Evolutionary conservation across 371 early-diverging fungal species (phyloP).

Genomic region (Mucor mucedo): DNA sequence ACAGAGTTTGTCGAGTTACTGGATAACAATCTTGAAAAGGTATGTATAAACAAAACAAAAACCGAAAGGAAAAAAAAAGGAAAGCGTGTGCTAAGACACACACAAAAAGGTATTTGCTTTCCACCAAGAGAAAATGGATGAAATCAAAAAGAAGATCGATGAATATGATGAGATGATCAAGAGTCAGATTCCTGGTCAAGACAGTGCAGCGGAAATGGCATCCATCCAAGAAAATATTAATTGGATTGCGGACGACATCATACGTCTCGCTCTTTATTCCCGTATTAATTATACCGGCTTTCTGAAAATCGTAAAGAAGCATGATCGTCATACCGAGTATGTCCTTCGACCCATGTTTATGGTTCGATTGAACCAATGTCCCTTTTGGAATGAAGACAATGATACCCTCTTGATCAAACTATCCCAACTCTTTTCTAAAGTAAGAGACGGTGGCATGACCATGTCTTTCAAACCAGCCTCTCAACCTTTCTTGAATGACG

Average conservation of each 20-base stretch:
- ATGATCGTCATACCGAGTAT: slow-evolving; percentile 92
- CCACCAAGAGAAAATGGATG: slow-evolving; percentile 88
- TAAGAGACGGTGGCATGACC: slow-evolving; percentile 80
- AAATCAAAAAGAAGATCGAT: slow-evolving; percentile 82
- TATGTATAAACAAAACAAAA: slow-evolving; percentile 21
- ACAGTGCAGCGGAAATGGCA: slow-evolving; percentile 58
- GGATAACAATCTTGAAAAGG: slow-evolving; percentile 93
- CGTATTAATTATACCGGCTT: slow-evolving; percentile 97
- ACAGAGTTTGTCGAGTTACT: slow-evolving; percentile 85
- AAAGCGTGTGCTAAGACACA: not conserved
- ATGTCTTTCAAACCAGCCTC: slow-evolving; percentile 53
- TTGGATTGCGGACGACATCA: slow-evolving; percentile 85
- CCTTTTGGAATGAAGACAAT: slow-evolving; percentile 92
- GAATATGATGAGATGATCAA: slow-evolving; percentile 64
- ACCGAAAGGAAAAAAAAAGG: not conserved
- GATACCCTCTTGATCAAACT: slow-evolving; percentile 88
- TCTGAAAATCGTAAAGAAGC: slow-evolving; percentile 96
- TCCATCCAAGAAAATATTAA: slow-evolving; percentile 80
- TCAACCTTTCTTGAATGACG: slow-evolving; percentile 7
- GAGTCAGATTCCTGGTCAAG: slow-evolving; percentile 50
- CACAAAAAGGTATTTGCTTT: slow-evolving; percentile 79
- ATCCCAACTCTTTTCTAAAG: slow-evolving; percentile 87
- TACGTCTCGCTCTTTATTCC: slow-evolving; percentile 89
- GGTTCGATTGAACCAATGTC: slow-evolving; percentile 83
- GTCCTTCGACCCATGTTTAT: slow-evolving; percentile 87